Conservation (phyloP, 1,284 basidiomycete species). For the Austroboletus novae-zelandiae region DNA sequence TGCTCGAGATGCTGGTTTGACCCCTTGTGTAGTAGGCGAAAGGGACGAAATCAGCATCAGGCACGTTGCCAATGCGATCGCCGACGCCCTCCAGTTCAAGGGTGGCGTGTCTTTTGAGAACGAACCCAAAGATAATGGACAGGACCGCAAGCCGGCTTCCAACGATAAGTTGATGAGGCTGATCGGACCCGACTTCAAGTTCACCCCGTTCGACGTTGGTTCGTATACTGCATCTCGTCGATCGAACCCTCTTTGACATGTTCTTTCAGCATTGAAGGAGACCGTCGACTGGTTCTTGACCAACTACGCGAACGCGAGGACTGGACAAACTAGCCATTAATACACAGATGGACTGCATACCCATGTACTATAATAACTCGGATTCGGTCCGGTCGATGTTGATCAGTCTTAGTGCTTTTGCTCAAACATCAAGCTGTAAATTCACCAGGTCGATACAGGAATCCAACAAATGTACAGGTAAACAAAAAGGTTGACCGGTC, state of each 20-base stretch:
- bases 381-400: too few relatives aligned
- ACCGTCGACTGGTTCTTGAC: slow-evolving; percentile 79
- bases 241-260: background rate
- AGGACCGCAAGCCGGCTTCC: slow-evolving; percentile 92
- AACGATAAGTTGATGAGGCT: slow-evolving; percentile 77
- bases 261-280: slow-evolving; percentile 55
- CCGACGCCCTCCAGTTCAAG: slow-evolving; percentile 68
- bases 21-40: slow-evolving; percentile 63
- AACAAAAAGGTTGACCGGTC: background rate
- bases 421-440: background rate
- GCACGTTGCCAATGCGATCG: slow-evolving; percentile 80
- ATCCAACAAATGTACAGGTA: background rate
- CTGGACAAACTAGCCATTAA: slow-evolving; percentile 34
- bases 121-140: slow-evolving; percentile 56
- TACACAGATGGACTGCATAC: background rate
- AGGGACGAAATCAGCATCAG: slow-evolving; percentile 89
- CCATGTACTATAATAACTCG: slow-evolving; percentile 4
- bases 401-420: too few relatives aligned
- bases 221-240: slow-evolving; percentile 30
- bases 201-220: slow-evolving; percentile 84
- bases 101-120: slow-evolving; percentile 55
- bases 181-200: slow-evolving; percentile 68
- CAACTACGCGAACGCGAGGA: slow-evolving; percentile 68
- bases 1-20: background rate
- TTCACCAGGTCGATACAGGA: background rate